Conservation (phyloP, 2,329 filamentous ascomycete genomes). For the Truncatella angustata region DNA sequence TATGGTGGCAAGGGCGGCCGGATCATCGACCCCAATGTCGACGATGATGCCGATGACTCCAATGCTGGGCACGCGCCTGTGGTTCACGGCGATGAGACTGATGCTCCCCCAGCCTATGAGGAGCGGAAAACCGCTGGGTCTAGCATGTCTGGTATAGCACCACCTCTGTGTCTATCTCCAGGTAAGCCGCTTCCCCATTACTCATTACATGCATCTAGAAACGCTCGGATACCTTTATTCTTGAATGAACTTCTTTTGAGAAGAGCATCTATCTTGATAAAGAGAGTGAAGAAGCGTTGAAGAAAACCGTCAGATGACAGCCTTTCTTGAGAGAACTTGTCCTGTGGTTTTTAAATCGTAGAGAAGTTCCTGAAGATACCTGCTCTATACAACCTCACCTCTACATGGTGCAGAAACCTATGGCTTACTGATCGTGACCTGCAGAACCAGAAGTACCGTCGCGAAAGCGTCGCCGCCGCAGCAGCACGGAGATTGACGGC, state of each 20-base stretch:
- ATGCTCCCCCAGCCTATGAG: slow-evolving; percentile 7
- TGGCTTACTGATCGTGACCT: background rate
- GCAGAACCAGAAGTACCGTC: background rate
- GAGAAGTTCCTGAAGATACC: too few species aligned
- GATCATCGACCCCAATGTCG: background rate
- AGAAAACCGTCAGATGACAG: too few species aligned
- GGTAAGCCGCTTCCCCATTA: too few species aligned
- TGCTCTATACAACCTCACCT: too few species aligned
- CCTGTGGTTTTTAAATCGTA: too few species aligned
- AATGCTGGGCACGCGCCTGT: background rate
- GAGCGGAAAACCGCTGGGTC: background rate
- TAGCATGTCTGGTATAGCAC: background rate
- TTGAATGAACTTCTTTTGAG: too few species aligned
- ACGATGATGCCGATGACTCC: background rate
- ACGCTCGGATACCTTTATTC: too few species aligned
- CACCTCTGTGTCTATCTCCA: slow-evolving; percentile 3
- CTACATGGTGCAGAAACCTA: background rate
- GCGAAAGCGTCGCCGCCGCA: background rate
- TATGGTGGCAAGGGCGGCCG: slow-evolving; percentile 9
- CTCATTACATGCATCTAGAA: too few species aligned
- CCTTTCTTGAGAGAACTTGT: too few species aligned
- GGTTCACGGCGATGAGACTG: background rate
- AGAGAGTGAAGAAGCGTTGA: too few species aligned
- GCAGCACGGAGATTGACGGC: background rate
- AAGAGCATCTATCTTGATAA: too few species aligned